Evolutionary conservation across 164 flowering plant species (phyloP), one percentile per base, ranked within the genome.

Genomic region (Hamamelis virginiana): DNA sequence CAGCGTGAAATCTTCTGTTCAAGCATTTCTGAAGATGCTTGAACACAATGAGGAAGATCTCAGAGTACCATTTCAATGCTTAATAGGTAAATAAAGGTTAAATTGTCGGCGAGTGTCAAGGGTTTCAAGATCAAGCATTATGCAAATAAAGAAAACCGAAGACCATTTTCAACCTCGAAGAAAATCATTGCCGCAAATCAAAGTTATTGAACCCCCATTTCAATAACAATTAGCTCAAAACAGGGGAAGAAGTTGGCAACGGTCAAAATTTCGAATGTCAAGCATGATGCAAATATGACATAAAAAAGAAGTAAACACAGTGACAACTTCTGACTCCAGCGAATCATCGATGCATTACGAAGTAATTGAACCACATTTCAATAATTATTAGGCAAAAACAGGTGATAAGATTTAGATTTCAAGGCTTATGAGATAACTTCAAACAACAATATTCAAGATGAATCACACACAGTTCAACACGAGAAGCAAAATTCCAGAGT

Each of bases 1-100:
- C 8, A 48, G 38, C 67, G 47, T 46, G 26, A 8, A 28, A 3
- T 52, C 55, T 22, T 69, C 59, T 57, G 68, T 65, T 56, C 43
- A 64, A 68, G 66, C 85, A 83, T 85, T 69, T 69, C 69, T 58
- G 70, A 14, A 71, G 55, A 62, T 23, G 57, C 53, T 69, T 19
- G 33, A 47, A 68, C 48, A 61, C 41, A 57, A 22, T 27, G 38
- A 16, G 61, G 6, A 27, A 47, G 21, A 58, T 62, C 48, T 25
- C 9, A 4, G n/a, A 18, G 18, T 19, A 51, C n/a, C 55, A 51
- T 18, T 51, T 3, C 41, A 33, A 33, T 33, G 41, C 41, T 33
- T 2, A 33, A 33, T 33, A 33, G 8, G 21, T 21, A 16, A 51
- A 51, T 0, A 51, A 6, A 18, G 19, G 55, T 51, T 21, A 51